Conservation (phyloP, 306 rosid genomes). For the Ochetophila trinervis region DNA sequence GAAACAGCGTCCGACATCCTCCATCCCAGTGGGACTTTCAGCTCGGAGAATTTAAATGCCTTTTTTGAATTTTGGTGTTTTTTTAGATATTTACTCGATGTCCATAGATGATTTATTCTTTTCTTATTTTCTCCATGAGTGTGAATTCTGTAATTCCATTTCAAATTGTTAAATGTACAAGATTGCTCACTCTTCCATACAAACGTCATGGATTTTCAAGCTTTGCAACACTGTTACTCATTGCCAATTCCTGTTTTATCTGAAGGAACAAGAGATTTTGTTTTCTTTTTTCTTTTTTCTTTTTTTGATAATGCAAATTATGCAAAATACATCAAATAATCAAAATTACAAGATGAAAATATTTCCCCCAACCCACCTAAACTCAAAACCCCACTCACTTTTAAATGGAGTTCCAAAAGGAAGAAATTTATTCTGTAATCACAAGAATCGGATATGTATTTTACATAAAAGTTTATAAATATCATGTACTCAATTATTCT, state of each 20-base stretch:
- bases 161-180: constrained; percentile 11
- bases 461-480: constrained; percentile 27
- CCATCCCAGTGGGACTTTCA: constrained; percentile 42
- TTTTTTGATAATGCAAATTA: no score
- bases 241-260: no score
- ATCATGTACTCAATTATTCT: constrained; percentile 41
- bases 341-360: no score
- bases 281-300: no score
- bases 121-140: constrained; percentile 11
- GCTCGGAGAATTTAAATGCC: constrained; percentile 36
- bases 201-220: not conserved
- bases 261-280: no score
- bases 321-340: no score
- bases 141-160: constrained; percentile 18
- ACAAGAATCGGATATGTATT: constrained; percentile 9
- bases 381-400: not conserved
- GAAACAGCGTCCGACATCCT: constrained; percentile 54
- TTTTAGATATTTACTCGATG: constrained; percentile 45
- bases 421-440: not conserved
- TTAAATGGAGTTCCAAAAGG: not conserved
- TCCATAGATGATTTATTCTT: constrained; percentile 37
- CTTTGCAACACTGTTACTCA: no score
- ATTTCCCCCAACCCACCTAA: no score
- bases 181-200: not conserved
- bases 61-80: constrained; percentile 1